Base-by-base conservation (phyloP, 208 protist species). In the Trypanosoma avium region DNA sequence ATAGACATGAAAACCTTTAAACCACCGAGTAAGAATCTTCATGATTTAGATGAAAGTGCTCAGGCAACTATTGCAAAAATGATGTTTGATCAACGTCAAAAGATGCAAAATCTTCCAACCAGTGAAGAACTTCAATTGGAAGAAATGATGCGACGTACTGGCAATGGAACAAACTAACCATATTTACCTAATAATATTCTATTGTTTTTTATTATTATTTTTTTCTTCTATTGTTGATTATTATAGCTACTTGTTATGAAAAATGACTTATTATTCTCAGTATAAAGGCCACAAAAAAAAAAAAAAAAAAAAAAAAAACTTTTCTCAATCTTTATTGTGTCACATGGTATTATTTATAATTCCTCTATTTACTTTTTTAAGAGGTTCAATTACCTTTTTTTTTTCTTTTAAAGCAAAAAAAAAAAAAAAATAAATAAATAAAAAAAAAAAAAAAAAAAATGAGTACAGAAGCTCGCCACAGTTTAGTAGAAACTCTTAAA, bases 21-120 rank as follows among this genome's bases (percentile, higher is more conserved):
- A 33, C 90, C 90, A 47, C 90, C 90, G 29, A 79, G 71, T 19
- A 81, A 87, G 27, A 75, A 84, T 27, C 61, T 96, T 33, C 80
- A 75, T 9, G 83, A 92, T 8, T 67, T 96, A 1, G 90, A 96
- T 59, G 88, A 81, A 3, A 84, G 85, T 24, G 84, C 87, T 29
- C 90, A 92, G 55, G 85, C 90, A 2, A 87, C 73, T n/a, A 81
- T 96, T 10, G 82, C 86, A 17, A 85, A 89, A 49, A 97, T 97
- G 94, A 97, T 97, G 90, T 85, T 85, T 73, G 95, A 96, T 47
- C 92, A 96, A 47, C 76, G 76, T 19, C 82, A 94, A 61, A 92
- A 93, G 58, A 62, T 67, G 61, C 72, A 75, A 69, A 81, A 75
- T 32, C 54, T 80, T 32, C 79, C 79, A 22, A 81, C 81, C 40